Conservation (phyloP, 208 protist species). For the Novymonas esmeraldas region DNA sequence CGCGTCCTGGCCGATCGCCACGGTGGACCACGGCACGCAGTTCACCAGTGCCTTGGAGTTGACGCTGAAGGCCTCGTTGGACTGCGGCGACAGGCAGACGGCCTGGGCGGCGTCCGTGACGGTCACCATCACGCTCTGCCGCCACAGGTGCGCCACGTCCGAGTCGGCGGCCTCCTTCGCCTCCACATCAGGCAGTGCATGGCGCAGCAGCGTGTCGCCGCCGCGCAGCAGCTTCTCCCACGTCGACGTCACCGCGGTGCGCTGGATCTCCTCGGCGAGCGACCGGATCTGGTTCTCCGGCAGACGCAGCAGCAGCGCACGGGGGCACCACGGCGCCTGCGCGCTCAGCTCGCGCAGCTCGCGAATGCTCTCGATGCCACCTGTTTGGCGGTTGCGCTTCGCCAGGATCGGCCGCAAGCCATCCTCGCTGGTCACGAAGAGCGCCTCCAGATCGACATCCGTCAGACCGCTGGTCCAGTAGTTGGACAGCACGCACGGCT, state of each 20-base stretch:
- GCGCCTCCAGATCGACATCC: slow-evolving; percentile 66
- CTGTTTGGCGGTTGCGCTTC: slow-evolving; percentile 63
- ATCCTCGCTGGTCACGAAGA: slow-evolving; percentile 69
- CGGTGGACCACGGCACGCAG: slow-evolving; percentile 45
- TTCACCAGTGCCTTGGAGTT: slow-evolving; percentile 44
- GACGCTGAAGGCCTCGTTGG: slow-evolving; percentile 76
- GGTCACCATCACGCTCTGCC: slow-evolving; percentile 55
- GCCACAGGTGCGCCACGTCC: slow-evolving; percentile 38
- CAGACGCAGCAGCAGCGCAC: slow-evolving; percentile 54
- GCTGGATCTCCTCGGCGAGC: slow-evolving; percentile 42
- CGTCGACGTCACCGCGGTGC: slow-evolving; percentile 38
- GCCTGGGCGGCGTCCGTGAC: slow-evolving; percentile 60
- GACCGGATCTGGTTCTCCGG: slow-evolving; percentile 44
- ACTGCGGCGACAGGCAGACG: slow-evolving; percentile 67
- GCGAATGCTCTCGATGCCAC: slow-evolving; percentile 68
- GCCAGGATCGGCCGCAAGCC: slow-evolving; percentile 66
- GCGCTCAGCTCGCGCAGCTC: slow-evolving; percentile 68
- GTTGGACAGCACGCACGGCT: slow-evolving; percentile 77
- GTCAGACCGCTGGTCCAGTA: slow-evolving; percentile 75
- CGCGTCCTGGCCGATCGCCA: slow-evolving; percentile 36
- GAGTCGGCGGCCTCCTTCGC: slow-evolving; percentile 18
- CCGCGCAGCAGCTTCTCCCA: slow-evolving; percentile 60
- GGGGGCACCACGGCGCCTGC: slow-evolving; percentile 42
- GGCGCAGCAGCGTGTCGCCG: slow-evolving; percentile 45
- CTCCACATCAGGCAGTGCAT: slow-evolving; percentile 36